Evolutionary conservation across 2,329 filamentous ascomycete genomes (phyloP), one percentile per base, ranked within the genome.

Genomic region (Aureobasidium sp.): DNA sequence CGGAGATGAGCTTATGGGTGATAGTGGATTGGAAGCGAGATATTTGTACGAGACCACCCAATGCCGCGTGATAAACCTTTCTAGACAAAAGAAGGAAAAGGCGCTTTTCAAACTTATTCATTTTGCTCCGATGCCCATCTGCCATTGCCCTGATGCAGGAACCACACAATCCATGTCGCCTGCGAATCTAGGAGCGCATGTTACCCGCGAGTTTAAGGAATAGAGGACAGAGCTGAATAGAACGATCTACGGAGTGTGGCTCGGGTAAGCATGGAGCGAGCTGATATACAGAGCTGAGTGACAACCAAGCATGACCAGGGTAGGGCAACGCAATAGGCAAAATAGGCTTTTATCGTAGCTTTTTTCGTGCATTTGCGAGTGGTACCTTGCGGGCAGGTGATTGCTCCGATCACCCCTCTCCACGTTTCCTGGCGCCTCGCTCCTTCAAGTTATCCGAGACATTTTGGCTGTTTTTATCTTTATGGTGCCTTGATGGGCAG

Each of bases 251-350:
- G 24, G 36, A 41, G 12, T 20, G n/a, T 41, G 36, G 24, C 15
- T 41, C 51, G 34, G 48, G 34, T 34, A 34, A 34, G 32, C 1
- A 37, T 8, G 5, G 5, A 17, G 26, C 12, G 12, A 53, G 51
- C 51, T 53, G 51, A 53, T 53, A 53, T 53, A 39, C 51, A 20
- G 24, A 53, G 51, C 51, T 53, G 51, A 53, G 36, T 53, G 36
- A 41, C 36, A 41, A 26, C 17, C 20, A 13, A n/a, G 8, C 34
- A 12, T 26, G 20, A 36, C 29, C 51, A 53, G 20, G 29, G 12
- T 13, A 53, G 24, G 36, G 34, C 32, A 37, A 27, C 20, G 20
- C 12, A 41, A 12, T 24, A 39, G 26, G 32, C 32, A 52, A 41
- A 53, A 41, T 53, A 53, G 51, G 51, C 51, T 53, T 53, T 53